Evolutionary conservation across 768 basidiomycete genomes (phyloP), one percentile per base, ranked within the genome.

Genomic region (Chalciporus pseudorubinellus): DNA sequence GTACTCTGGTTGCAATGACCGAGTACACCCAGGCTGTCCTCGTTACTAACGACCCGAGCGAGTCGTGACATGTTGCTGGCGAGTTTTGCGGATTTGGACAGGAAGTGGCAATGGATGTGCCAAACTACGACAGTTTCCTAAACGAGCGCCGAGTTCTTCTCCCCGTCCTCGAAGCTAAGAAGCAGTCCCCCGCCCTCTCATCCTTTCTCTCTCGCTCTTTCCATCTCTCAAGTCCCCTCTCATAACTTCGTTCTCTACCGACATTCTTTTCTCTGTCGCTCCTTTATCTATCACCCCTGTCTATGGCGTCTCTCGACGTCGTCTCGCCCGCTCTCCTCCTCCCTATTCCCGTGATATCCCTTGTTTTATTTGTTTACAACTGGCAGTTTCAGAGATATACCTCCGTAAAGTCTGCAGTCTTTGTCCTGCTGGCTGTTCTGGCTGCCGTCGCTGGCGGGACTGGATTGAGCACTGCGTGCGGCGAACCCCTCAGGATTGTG

Each of bases 281-380:
- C 57, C 26, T 51, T 62, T 51, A 36, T 26, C 38, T 29, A 22
- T 19, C 12, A 16, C 28, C 33, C 36, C 18, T 43, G 50, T 45
- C 46, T 42, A 65, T 67, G 64, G 43, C 64, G 57, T 56, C 65
- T 34, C 51, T 39, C 22, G 62, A 55, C 57, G 57, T 62, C 55
- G 50, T 70, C 50, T 51, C 52, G 8, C 28, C 64, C n/a, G 56
- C 58, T 48, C 64, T 69, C 40, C 59, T 65, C 48, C 58, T 68
- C 46, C 40, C 55, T 54, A 38, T 66, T 18, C 50, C 64, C 3
- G 21, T 63, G 46, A 6, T 69, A 26, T 60, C 67, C 2, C 48
- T 60, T 7, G 42, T 29, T 34, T 36, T 65, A 3, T 48, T 46
- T 2, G 14, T 39, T 18, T 57, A 48, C 47, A 56, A 55, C 34